phyloP scores from a whole-genome alignment of 768 basidiomycete species.

The Panus rudis region DNA sequence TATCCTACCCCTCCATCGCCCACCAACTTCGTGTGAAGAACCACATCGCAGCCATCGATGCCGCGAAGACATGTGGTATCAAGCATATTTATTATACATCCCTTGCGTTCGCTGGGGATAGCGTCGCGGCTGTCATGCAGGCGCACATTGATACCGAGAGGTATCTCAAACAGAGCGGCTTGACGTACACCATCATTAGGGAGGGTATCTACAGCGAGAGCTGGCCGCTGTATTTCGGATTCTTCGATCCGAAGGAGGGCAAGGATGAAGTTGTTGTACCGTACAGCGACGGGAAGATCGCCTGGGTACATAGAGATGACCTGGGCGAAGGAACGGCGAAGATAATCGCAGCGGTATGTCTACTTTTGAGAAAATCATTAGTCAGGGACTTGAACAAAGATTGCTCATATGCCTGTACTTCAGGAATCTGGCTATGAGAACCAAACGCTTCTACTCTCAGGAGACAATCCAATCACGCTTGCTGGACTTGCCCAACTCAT shows the following conservation, averaged over 20 bases:
- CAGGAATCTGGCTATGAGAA: constrained; percentile 13
- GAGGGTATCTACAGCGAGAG: constrained; percentile 31
- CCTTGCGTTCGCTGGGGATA: constrained; percentile 25
- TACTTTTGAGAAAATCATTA: background rate
- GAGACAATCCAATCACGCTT: constrained; percentile 19
- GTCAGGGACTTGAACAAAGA: background rate
- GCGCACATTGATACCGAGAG: constrained; percentile 28
- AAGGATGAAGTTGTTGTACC: constrained; percentile 23
- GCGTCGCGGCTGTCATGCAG: constrained; percentile 21
- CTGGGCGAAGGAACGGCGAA: constrained; percentile 30
- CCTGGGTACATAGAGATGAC: constrained; percentile 28
- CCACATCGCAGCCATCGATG: constrained; percentile 30
- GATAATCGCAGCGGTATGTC: constrained; percentile 21
- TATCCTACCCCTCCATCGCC: constrained; percentile 28
- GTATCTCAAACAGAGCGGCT: constrained; percentile 24
- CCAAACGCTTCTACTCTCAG: constrained; percentile 23
- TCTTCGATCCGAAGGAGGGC: constrained; percentile 17
- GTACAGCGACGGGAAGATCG: constrained; percentile 28
- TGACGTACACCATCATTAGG: constrained; percentile 28
- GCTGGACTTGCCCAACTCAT: constrained; percentile 19
- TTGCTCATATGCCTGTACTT: background rate
- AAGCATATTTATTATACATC: constrained; percentile 31
- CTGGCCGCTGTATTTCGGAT: constrained; percentile 25
- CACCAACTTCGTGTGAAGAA: constrained; percentile 21
- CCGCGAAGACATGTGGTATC: constrained; percentile 25